Conservation (phyloP, 371 early-diverging fungal species). For the Mortierella sp. region DNA sequence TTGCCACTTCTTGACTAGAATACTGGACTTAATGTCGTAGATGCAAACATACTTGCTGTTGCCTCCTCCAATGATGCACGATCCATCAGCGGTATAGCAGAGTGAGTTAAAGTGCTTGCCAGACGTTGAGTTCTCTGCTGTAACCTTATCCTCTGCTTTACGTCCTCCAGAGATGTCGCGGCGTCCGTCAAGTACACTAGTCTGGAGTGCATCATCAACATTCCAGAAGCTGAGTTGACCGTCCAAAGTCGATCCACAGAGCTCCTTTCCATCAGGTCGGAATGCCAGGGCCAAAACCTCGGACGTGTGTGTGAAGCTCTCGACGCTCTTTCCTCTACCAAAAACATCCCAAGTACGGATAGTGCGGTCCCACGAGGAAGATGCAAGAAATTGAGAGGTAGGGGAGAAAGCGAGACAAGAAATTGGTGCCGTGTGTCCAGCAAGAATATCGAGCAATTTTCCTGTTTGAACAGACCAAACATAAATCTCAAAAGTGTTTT, state of each 20-base stretch:
- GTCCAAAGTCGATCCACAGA: slow-evolving; percentile 91
- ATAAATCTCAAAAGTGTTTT: slow-evolving; percentile 95
- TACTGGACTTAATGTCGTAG: slow-evolving; percentile 83
- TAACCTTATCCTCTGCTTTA: slow-evolving; percentile 76
- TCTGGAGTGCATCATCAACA: slow-evolving; percentile 72
- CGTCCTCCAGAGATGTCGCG: slow-evolving; percentile 95
- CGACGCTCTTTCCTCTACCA: slow-evolving; percentile 84
- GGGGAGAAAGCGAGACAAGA: slow-evolving; percentile 89
- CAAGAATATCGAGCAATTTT: slow-evolving; percentile 92
- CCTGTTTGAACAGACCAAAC: slow-evolving; percentile 99
- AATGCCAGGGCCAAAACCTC: slow-evolving; percentile 94
- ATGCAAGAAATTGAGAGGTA: slow-evolving; percentile 77
- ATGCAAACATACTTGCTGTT: slow-evolving; percentile 95
- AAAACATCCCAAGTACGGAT: slow-evolving; percentile 96
- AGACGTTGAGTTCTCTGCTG: slow-evolving; percentile 87
- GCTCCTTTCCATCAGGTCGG: slow-evolving; percentile 91
- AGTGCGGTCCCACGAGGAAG: slow-evolving; percentile 96
- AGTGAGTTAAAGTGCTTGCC: slow-evolving; percentile 93
- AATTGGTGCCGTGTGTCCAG: slow-evolving; percentile 96
- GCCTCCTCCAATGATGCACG: slow-evolving; percentile 92
- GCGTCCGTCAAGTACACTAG: slow-evolving; percentile 89
- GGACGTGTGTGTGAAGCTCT: slow-evolving; percentile 82
- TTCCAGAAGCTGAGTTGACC: slow-evolving; percentile 97
- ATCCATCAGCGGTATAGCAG: slow-evolving; percentile 95
- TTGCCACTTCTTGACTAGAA: slow-evolving; percentile 91